Evolutionary conservation across 768 basidiomycete species (phyloP).

Genomic region (Postia placenta): DNA sequence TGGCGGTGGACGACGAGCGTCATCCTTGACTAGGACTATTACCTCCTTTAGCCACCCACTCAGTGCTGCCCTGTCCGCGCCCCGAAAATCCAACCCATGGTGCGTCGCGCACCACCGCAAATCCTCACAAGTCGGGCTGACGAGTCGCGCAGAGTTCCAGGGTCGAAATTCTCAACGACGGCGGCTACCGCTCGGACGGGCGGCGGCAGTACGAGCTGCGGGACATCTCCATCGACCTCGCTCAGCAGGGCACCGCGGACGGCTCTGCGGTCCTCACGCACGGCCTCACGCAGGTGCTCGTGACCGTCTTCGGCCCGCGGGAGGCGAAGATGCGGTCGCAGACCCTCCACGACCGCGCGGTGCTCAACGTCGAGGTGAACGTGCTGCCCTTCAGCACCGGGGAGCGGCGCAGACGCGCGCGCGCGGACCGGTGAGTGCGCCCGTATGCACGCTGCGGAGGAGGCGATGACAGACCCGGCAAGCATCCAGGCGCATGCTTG

Average conservation of each 20-base stretch:
- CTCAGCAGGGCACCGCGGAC: slow-evolving; percentile 71
- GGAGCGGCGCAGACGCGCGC: slow-evolving; percentile 66
- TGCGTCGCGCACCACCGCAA: too few species aligned
- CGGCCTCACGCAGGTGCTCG: slow-evolving; percentile 85
- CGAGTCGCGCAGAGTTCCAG: slow-evolving; percentile 35
- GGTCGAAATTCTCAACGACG: slow-evolving; percentile 78
- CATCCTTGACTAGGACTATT: too few species aligned
- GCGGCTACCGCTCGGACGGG: slow-evolving; percentile 87
- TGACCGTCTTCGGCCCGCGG: slow-evolving; percentile 87
- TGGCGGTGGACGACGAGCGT: too few species aligned
- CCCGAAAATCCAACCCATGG: too few species aligned
- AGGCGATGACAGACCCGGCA: neutral
- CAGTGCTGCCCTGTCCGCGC: too few species aligned
- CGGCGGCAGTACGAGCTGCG: slow-evolving; percentile 90
- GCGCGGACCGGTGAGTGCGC: slow-evolving; percentile 84
- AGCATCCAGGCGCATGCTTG: slow-evolving; percentile 66
- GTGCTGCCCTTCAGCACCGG: slow-evolving; percentile 85
- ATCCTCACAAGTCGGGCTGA: neutral
- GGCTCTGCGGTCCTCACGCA: slow-evolving; percentile 82
- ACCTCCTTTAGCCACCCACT: too few species aligned
- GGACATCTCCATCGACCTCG: slow-evolving; percentile 71
- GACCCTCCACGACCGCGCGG: slow-evolving; percentile 81
- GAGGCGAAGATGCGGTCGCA: slow-evolving; percentile 81
- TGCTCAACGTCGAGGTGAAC: slow-evolving; percentile 83
- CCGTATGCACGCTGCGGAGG: neutral